These are phyloP conservation scores for Bruguiera parviflora DNA, from an alignment of 345 rosid species.

Conservation along the genomic window DNA sequence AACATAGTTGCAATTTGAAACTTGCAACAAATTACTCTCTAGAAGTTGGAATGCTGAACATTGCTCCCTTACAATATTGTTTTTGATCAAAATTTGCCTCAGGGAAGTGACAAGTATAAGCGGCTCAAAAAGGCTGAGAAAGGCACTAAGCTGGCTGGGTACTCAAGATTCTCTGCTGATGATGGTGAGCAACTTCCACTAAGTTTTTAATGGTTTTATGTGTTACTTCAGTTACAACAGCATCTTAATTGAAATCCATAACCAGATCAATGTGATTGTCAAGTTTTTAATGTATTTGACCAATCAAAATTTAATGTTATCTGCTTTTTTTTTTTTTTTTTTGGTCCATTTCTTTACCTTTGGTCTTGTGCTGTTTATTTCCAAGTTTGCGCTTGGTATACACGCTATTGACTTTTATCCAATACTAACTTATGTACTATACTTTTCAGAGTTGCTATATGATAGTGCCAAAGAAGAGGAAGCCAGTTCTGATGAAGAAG, in stretches of 20 bases:
- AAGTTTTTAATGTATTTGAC: neutral
- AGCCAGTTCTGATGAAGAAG: slow-evolving; percentile 77
- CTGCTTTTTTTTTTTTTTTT: too few relatives aligned
- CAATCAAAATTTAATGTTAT: neutral
- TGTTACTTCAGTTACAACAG: neutral
- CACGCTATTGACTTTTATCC: slow-evolving; percentile 10
- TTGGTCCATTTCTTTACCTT: too few relatives aligned
- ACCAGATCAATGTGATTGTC: neutral
- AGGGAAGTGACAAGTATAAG: slow-evolving; percentile 84
- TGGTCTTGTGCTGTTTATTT: neutral
- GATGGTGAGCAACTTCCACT: slow-evolving; percentile 46
- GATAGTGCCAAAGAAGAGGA: slow-evolving; percentile 91
- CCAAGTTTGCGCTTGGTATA: neutral
- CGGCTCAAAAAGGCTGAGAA: slow-evolving; percentile 83
- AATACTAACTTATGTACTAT: slow-evolving; percentile 8
- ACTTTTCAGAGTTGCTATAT: slow-evolving; percentile 39
- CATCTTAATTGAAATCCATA: too few relatives aligned
- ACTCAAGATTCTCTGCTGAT: slow-evolving; percentile 57
- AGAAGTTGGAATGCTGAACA: neutral
- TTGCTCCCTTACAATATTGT: neutral
- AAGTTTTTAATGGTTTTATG: neutral
- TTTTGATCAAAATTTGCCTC: slow-evolving; percentile 19
- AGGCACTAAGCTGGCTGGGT: slow-evolving; percentile 48
- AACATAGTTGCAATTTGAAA: neutral
- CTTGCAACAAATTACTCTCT: neutral